Evolutionary conservation across 345 rosid species (phyloP).

Genomic region (Cardamine resedifolia): DNA sequence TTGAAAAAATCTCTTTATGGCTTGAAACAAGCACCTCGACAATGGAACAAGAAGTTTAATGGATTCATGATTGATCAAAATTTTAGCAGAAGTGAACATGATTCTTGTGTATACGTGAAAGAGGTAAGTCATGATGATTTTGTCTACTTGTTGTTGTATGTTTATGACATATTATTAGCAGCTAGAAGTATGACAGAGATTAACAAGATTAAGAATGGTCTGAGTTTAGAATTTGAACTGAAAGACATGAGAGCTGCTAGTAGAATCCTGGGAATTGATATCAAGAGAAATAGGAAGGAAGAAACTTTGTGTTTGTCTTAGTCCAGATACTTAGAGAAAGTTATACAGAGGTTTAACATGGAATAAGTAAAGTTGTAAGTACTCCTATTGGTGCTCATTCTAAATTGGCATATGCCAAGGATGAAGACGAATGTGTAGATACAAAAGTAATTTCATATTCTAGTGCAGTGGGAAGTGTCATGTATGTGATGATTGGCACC

Average conservation of each 20-base stretch:
- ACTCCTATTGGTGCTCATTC: background rate
- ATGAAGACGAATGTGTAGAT: background rate
- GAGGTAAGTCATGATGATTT: too few relatives aligned
- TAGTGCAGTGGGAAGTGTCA: background rate
- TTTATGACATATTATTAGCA: background rate
- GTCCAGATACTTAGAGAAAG: background rate
- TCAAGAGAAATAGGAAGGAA: rapidly evolving
- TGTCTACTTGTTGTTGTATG: background rate
- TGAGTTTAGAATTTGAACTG: background rate
- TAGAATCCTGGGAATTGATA: background rate
- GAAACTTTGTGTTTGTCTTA: background rate
- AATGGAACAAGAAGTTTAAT: background rate
- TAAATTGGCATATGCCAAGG: background rate
- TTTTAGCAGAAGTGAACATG: background rate
- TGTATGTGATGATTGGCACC: background rate
- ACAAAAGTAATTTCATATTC: background rate
- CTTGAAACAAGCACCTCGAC: background rate
- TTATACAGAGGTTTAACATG: background rate
- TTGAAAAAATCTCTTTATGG: background rate
- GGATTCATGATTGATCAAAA: background rate
- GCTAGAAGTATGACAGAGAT: background rate
- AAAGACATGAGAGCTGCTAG: background rate
- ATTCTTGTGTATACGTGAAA: background rate
- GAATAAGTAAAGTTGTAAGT: background rate
- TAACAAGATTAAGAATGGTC: background rate